Evolutionary conservation across 1,284 basidiomycete genomes (phyloP).

Genomic region (Mrakiaceae sp.): DNA sequence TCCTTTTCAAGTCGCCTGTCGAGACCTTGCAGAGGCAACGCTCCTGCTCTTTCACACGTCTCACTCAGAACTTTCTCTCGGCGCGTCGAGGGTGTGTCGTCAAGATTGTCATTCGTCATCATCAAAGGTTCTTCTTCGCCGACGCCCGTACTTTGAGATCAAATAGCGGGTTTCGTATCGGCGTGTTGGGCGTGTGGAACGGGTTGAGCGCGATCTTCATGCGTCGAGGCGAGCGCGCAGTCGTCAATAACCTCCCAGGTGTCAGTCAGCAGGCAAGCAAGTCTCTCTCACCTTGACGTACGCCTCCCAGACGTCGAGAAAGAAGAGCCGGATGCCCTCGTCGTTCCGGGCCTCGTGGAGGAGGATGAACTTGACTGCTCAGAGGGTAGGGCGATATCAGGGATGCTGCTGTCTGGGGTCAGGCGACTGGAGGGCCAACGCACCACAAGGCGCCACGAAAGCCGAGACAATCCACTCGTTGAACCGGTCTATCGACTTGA

Average conservation of each 20-base stretch:
- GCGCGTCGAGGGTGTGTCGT: too few species aligned
- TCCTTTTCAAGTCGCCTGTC: too few species aligned
- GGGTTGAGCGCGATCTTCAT: constrained; percentile 73
- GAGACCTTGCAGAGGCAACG: too few species aligned
- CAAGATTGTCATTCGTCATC: too few species aligned
- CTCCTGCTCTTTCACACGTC: too few species aligned
- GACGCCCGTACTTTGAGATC: constrained; percentile 70
- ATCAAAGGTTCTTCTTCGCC: constrained; percentile 67
- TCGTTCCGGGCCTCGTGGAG: constrained; percentile 91
- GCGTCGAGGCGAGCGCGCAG: background rate
- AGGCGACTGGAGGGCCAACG: constrained; percentile 29
- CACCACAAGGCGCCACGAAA: constrained; percentile 85
- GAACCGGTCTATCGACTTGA: constrained; percentile 85
- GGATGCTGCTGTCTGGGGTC: background rate
- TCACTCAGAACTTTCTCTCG: too few species aligned
- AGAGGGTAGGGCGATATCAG: background rate
- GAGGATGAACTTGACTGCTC: constrained; percentile 62
- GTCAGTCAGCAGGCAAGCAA: background rate
- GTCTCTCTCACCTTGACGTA: constrained; percentile 67
- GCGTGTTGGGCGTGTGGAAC: constrained; percentile 78
- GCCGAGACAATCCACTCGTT: constrained; percentile 95
- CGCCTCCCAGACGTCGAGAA: constrained; percentile 86
- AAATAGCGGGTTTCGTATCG: constrained; percentile 66
- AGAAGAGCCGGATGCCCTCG: constrained; percentile 81
- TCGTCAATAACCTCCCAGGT: background rate